A percentile compares a stretch with the other conserved stretches of the same genome.
Evolutionary conservation across 345 rosid species (phyloP).

Genomic region (Dovyalis caffra): DNA sequence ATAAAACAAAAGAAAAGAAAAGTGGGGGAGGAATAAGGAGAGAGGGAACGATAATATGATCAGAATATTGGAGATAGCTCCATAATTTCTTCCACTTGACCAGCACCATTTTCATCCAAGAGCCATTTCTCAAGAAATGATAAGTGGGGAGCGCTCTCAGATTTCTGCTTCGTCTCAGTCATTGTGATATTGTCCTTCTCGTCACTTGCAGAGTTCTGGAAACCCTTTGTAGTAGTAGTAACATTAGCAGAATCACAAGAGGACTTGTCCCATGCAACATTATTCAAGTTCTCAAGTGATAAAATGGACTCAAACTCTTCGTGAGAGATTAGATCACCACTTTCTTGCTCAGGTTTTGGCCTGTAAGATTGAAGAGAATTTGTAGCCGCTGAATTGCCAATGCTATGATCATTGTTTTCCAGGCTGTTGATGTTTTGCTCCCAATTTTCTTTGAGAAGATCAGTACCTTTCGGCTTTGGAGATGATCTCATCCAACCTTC

Average conservation of each 20-base stretch:
- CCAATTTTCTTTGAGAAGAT: neutral
- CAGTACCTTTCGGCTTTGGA: conserved; percentile 29
- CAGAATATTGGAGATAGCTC: conserved; percentile 42
- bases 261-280: conserved; percentile 45
- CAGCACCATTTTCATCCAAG: conserved; percentile 55
- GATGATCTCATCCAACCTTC: conserved; percentile 88
- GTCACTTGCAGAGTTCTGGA: conserved; percentile 22
- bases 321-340: conserved; percentile 38
- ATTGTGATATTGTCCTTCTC: neutral
- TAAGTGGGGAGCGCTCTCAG: conserved; percentile 53
- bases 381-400: conserved; percentile 18
- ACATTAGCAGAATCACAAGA: conserved; percentile 15
- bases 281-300: conserved; percentile 50
- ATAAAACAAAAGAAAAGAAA: conserved; percentile 4
- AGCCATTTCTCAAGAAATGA: conserved; percentile 97
- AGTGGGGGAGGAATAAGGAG: neutral
- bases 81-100: conserved; percentile 27
- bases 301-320: conserved; percentile 62
- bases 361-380: conserved; percentile 19
- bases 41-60: neutral
- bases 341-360: conserved; percentile 42
- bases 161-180: conserved; percentile 27
- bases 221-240: conserved; percentile 26
- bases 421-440: neutral
- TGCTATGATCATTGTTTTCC: conserved; percentile 1